Conservation (phyloP, 139 green algal species). For the Coelastrella sp. region DNA sequence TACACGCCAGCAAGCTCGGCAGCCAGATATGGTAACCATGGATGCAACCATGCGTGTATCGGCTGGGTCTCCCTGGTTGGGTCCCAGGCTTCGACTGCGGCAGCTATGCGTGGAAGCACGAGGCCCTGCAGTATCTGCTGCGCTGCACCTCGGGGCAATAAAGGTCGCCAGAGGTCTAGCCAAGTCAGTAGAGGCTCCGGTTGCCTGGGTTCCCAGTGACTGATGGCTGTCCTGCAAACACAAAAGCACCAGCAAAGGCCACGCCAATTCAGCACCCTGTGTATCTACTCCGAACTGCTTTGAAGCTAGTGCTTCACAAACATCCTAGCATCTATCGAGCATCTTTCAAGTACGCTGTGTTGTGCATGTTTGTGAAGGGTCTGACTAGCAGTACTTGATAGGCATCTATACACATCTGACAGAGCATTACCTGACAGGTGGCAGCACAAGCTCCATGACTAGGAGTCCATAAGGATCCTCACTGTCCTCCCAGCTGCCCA, state of each 20-base stretch:
- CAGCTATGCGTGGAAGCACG: conserved; percentile 87
- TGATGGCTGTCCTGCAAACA: conserved; percentile 50
- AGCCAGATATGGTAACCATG: conserved; percentile 92
- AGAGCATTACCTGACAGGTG: conserved; percentile 62
- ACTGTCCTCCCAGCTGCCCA: conserved; percentile 31
- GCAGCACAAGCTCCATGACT: conserved; percentile 85
- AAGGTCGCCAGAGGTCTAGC: conserved; percentile 84
- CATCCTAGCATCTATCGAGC: too few relatives aligned
- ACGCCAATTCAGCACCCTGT: too few relatives aligned
- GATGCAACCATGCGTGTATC: conserved; percentile 97
- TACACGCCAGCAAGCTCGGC: conserved; percentile 86
- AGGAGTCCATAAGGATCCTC: conserved; percentile 83
- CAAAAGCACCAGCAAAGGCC: too few relatives aligned
- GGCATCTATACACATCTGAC: too few relatives aligned
- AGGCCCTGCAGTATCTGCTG: conserved; percentile 80
- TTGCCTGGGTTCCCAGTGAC: conserved; percentile 85
- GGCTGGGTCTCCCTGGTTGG: conserved; percentile 85
- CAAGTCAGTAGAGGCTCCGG: conserved; percentile 86
- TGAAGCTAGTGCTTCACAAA: neutral
- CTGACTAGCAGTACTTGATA: too few relatives aligned
- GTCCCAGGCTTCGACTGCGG: conserved; percentile 89
- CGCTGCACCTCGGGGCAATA: conserved; percentile 64
- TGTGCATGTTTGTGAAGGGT: too few relatives aligned
- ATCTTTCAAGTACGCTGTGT: too few relatives aligned
- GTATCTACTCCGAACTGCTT: too few relatives aligned